phyloP scores from a whole-genome alignment of 352 stramenopile species.

The Vaucheria bursata region DNA sequence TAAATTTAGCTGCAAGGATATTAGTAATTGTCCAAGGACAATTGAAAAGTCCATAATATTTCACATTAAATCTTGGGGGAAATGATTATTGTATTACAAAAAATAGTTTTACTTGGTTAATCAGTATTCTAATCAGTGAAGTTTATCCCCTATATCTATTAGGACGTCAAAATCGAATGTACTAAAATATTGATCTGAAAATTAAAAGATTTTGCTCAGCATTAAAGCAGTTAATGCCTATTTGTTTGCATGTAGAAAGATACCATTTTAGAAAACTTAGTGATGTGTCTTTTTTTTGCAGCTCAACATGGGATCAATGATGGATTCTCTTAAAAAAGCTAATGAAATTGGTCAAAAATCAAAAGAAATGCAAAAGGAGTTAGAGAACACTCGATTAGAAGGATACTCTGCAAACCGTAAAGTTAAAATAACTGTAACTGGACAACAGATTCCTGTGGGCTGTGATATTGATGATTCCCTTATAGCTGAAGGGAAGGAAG shows the following conservation, averaged over 20 bases:
- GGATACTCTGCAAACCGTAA: conserved; percentile 21
- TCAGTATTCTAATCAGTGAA: too few species aligned
- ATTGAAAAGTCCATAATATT: too few species aligned
- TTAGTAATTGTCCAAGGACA: too few species aligned
- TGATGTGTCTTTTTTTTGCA: conserved; percentile 5
- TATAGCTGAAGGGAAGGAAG: conserved; percentile 27
- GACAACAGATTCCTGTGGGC: conserved; percentile 39
- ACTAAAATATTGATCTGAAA: too few species aligned
- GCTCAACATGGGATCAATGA: conserved; percentile 47
- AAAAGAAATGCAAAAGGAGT: conserved; percentile 45
- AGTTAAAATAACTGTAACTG: conserved; percentile 44
- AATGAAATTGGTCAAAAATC: conserved; percentile 46
- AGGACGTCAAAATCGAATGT: too few species aligned
- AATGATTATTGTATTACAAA: too few species aligned
- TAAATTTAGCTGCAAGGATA: too few species aligned
- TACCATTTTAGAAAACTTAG: not conserved
- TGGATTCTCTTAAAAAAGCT: conserved; percentile 46
- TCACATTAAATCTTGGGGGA: too few species aligned
- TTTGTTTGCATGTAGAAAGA: not conserved
- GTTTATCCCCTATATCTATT: too few species aligned
- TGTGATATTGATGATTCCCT: conserved; percentile 30
- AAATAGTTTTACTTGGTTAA: too few species aligned
- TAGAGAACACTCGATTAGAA: conserved; percentile 31
- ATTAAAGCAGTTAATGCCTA: not conserved
- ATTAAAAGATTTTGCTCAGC: too few species aligned